phyloP scores from a whole-genome alignment of 2,329 filamentous ascomycete genomes.

The Parastagonospora nodorum region DNA sequence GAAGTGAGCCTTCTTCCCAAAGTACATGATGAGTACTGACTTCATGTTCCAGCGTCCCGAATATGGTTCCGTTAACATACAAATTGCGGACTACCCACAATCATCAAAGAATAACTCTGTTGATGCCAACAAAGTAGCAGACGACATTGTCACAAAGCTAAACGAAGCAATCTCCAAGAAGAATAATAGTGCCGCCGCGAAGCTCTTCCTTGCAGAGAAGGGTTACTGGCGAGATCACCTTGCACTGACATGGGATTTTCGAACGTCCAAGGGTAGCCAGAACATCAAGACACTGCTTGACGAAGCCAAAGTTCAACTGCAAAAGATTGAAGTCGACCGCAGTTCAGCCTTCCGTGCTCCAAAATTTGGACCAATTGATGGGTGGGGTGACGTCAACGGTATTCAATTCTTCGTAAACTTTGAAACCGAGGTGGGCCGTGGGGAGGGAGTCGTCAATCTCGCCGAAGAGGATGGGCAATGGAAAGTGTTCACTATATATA shows the following conservation, averaged over 20 bases:
- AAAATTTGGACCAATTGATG: constrained; percentile 35
- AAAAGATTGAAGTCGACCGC: constrained; percentile 37
- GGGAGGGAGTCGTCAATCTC: constrained; percentile 42
- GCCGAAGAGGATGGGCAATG: constrained; percentile 41
- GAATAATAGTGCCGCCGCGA: constrained; percentile 36
- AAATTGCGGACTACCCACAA: constrained; percentile 52
- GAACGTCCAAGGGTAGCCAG: constrained; percentile 56
- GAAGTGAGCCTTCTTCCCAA: constrained; percentile 17
- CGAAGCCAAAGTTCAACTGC: constrained; percentile 38
- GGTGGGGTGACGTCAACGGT: constrained; percentile 35
- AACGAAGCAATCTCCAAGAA: constrained; percentile 49
- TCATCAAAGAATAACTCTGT: constrained; percentile 32
- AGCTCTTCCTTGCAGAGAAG: constrained; percentile 57
- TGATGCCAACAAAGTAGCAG: constrained; percentile 48
- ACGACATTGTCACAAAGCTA: constrained; percentile 46
- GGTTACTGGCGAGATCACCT: constrained; percentile 66
- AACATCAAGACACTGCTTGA: constrained; percentile 47
- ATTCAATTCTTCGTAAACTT: constrained; percentile 37
- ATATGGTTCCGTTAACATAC: constrained; percentile 62
- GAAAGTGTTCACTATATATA: constrained; percentile 49
- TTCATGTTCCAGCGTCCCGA: constrained; percentile 39
- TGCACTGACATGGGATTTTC: constrained; percentile 60
- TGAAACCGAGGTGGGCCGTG: constrained; percentile 34
- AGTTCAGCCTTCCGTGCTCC: constrained; percentile 20
- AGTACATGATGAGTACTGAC: too few species aligned